phyloP scores from a whole-genome alignment of 176 grass and related monocot species.

The Lolium perenne region DNA sequence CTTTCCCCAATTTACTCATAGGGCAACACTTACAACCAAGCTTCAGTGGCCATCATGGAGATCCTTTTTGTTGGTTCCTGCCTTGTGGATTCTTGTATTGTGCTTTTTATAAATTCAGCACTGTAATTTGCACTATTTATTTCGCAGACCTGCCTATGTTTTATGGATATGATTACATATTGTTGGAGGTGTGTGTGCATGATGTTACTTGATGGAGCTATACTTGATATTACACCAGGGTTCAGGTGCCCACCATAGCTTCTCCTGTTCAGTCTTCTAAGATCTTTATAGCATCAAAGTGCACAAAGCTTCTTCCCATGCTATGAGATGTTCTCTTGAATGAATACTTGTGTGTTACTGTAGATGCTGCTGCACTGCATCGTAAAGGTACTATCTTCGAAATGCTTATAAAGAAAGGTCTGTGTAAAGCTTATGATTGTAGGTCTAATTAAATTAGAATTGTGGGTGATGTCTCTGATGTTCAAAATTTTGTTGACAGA shows the following conservation, averaged over 20 bases:
- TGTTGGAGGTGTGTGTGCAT: constrained; percentile 6
- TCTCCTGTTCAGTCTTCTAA: background rate
- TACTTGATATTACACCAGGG: constrained; percentile 15
- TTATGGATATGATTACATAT: constrained; percentile 22
- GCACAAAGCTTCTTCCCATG: background rate
- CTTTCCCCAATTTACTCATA: constrained; percentile 6
- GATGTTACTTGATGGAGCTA: constrained; percentile 25
- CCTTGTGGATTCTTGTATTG: background rate
- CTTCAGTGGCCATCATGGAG: constrained; percentile 43
- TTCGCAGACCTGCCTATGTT: constrained; percentile 18
- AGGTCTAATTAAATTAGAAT: constrained; percentile 7
- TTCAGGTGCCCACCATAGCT: constrained; percentile 7
- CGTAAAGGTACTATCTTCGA: background rate
- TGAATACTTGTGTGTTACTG: constrained; percentile 23
- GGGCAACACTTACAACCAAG: constrained; percentile 40
- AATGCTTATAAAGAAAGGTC: constrained; percentile 32
- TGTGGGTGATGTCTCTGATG: constrained; percentile 12
- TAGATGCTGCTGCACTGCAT: constrained; percentile 34
- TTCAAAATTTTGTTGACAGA: constrained; percentile 41
- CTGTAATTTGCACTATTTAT: constrained; percentile 29
- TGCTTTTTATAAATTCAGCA: constrained; percentile 23
- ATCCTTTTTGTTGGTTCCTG: background rate
- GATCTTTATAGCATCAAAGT: background rate
- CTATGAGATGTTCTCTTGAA: constrained; percentile 33
- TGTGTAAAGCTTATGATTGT: constrained; percentile 18